phyloP scores from a whole-genome alignment of 352 stramenopile genomes.

The Phytophthora sp. region DNA sequence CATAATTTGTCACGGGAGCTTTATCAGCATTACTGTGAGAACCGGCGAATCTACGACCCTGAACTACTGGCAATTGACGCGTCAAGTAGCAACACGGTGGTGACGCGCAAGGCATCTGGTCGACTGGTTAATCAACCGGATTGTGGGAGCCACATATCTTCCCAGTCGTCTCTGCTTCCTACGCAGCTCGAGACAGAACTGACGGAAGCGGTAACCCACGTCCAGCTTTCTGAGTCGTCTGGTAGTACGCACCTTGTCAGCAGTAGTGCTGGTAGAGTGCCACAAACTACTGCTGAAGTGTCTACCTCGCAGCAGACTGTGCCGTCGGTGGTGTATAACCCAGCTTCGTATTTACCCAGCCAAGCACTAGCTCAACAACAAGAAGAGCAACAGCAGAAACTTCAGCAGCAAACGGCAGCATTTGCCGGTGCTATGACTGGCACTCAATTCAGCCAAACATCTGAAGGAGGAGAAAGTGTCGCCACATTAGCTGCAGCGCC shows the following conservation, averaged over 20 bases:
- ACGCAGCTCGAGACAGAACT: slow-evolving; percentile 34
- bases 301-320: slow-evolving; percentile 25
- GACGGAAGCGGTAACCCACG: slow-evolving; percentile 30
- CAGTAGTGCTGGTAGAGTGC: slow-evolving; percentile 13
- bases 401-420: slow-evolving; percentile 15
- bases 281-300: slow-evolving; percentile 9
- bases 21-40: slow-evolving; percentile 80
- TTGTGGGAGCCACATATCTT: slow-evolving; percentile 8
- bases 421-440: slow-evolving; percentile 14
- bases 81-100: slow-evolving; percentile 36
- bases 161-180: slow-evolving; percentile 18
- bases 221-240: slow-evolving; percentile 22
- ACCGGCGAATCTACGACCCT: slow-evolving; percentile 79
- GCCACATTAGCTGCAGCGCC: slow-evolving; percentile 26
- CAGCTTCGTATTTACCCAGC: slow-evolving; percentile 15
- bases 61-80: slow-evolving; percentile 69
- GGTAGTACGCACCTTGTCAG: slow-evolving; percentile 5
- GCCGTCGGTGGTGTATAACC: slow-evolving; percentile 42
- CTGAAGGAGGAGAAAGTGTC: slow-evolving; percentile 15
- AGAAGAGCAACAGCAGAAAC: slow-evolving; percentile 17
- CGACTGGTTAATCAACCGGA: slow-evolving; percentile 2
- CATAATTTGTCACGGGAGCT: slow-evolving; percentile 80
- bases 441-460: neutral
- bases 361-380: slow-evolving; percentile 23
- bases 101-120: slow-evolving; percentile 31